A percentile compares a stretch with the other conserved stretches of the same genome.
Conservation (phyloP, 257 asterid genomes). For the Solanum stenotomum region DNA sequence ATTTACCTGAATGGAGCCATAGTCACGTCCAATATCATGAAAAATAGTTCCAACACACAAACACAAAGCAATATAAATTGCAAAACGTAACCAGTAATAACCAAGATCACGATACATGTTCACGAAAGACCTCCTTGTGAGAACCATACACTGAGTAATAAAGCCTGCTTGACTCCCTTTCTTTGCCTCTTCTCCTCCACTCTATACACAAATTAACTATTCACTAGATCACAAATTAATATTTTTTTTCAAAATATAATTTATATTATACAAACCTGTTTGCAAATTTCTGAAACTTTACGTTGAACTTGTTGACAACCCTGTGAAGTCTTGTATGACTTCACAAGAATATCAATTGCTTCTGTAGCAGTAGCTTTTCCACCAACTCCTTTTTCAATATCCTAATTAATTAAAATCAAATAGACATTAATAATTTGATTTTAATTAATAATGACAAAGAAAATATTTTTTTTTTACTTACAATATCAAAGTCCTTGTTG, state of each 20-base stretch:
- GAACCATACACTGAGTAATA: slow-evolving; percentile 34
- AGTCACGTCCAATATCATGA: slow-evolving; percentile 33
- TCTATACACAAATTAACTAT: background rate
- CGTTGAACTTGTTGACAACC: slow-evolving; percentile 26
- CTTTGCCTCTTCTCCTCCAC: slow-evolving; percentile 13
- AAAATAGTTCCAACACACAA: slow-evolving; percentile 46
- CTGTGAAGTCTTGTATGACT: slow-evolving; percentile 42
- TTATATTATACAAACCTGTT: slow-evolving; percentile 10
- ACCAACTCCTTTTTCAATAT: slow-evolving; percentile 41
- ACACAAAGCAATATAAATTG: slow-evolving; percentile 36
- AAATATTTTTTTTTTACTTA: background rate
- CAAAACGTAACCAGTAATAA: slow-evolving; percentile 60
- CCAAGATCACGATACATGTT: slow-evolving; percentile 64
- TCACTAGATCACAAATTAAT: background rate
- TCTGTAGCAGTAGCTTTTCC: slow-evolving; percentile 18
- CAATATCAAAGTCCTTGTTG: slow-evolving; percentile 53
- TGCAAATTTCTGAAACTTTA: slow-evolving; percentile 21
- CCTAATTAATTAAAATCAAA: slow-evolving; percentile 15
- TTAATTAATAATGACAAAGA: background rate
- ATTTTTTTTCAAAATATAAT: background rate
- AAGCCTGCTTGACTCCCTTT: slow-evolving; percentile 40
- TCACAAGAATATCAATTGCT: slow-evolving; percentile 32
- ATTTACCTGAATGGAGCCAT: slow-evolving; percentile 43
- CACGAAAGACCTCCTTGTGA: slow-evolving; percentile 45
- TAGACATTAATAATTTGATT: background rate